A percentile compares a stretch with the other conserved stretches of the same genome.
phyloP scores from a whole-genome alignment of 768 basidiomycete genomes.

The Hericium alpestre region DNA sequence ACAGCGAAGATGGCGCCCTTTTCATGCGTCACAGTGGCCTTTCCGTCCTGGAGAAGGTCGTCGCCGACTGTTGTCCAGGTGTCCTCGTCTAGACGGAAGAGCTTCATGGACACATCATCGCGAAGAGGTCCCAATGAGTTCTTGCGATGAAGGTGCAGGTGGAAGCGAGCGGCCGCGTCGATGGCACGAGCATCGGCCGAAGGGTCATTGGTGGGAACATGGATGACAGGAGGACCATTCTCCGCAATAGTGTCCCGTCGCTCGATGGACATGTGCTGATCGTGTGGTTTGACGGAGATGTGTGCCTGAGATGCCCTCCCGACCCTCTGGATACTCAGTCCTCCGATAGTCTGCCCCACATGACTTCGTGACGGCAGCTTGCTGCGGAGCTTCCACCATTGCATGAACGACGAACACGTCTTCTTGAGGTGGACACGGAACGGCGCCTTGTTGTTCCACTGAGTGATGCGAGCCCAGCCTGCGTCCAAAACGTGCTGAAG shows the following conservation, averaged over 20 bases:
- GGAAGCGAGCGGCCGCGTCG: constrained; percentile 48
- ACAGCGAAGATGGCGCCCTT: constrained; percentile 35
- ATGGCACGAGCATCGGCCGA: constrained; percentile 28
- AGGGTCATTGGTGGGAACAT: constrained; percentile 26
- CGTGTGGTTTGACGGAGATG: constrained; percentile 36
- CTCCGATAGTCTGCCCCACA: constrained; percentile 25
- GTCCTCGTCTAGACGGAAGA: constrained; percentile 37
- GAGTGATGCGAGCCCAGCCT: constrained; percentile 45
- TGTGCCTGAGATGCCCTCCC: constrained; percentile 35
- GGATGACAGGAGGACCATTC: constrained; percentile 26
- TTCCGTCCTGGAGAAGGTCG: constrained; percentile 38
- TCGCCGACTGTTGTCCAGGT: constrained; percentile 32
- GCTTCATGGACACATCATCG: constrained; percentile 40
- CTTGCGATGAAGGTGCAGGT: constrained; percentile 43
- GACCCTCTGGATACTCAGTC: constrained; percentile 37
- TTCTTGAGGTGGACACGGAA: constrained; percentile 45
- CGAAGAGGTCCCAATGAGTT: constrained; percentile 38
- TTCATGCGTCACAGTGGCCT: constrained; percentile 35
- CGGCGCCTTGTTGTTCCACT: constrained; percentile 45
- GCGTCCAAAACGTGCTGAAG: constrained; percentile 22
- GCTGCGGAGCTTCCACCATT: constrained; percentile 33
- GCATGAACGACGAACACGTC: constrained; percentile 34
- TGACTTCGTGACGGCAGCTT: constrained; percentile 25
- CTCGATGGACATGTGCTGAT: constrained; percentile 31
- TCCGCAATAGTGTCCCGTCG: constrained; percentile 33